phyloP scores from a whole-genome alignment of 805 yeast species.

The Sugiyamaella americana region DNA sequence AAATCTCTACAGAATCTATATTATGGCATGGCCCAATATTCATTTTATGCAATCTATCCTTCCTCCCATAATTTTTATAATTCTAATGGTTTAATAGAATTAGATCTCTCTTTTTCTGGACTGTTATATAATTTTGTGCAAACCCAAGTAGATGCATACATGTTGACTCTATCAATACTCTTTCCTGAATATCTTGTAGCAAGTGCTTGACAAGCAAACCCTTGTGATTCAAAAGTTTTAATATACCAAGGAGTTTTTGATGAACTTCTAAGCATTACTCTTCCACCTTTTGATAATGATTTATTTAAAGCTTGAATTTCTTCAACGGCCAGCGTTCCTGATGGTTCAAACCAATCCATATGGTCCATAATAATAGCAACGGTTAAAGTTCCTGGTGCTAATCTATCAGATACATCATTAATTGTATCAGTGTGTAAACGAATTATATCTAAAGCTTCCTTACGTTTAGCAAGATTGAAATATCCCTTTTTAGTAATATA shows the following conservation, averaged over 20 bases:
- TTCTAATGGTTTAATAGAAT: not conserved
- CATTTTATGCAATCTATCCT: no score
- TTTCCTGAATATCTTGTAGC: slow-evolving; percentile 58
- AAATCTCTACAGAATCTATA: no score
- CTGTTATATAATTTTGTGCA: slow-evolving; percentile 48
- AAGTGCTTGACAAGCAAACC: slow-evolving; percentile 64
- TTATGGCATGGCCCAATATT: no score
- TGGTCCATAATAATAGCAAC: slow-evolving; percentile 85
- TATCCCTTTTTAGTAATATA: slow-evolving; percentile 59
- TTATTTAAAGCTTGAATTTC: slow-evolving; percentile 61
- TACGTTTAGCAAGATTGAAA: slow-evolving; percentile 40
- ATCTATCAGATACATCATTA: slow-evolving; percentile 65
- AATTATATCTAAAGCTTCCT: slow-evolving; percentile 58
- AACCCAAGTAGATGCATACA: slow-evolving; percentile 88
- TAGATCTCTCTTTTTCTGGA: slow-evolving; percentile 4
- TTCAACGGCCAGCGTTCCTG: slow-evolving; percentile 46
- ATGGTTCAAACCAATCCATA: slow-evolving; percentile 84
- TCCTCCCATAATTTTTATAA: no score
- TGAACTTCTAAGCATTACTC: slow-evolving; percentile 73
- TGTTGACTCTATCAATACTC: slow-evolving; percentile 72
- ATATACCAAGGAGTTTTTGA: slow-evolving; percentile 75
- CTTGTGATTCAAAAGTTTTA: slow-evolving; percentile 55
- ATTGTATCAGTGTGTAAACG: slow-evolving; percentile 75
- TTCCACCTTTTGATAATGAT: slow-evolving; percentile 61
- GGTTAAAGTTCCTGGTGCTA: slow-evolving; percentile 56